These are phyloP conservation scores for Aspergillus quadrilineatus DNA, from an alignment of 2,329 filamentous ascomycete genomes.

Conservation along the genomic window DNA sequence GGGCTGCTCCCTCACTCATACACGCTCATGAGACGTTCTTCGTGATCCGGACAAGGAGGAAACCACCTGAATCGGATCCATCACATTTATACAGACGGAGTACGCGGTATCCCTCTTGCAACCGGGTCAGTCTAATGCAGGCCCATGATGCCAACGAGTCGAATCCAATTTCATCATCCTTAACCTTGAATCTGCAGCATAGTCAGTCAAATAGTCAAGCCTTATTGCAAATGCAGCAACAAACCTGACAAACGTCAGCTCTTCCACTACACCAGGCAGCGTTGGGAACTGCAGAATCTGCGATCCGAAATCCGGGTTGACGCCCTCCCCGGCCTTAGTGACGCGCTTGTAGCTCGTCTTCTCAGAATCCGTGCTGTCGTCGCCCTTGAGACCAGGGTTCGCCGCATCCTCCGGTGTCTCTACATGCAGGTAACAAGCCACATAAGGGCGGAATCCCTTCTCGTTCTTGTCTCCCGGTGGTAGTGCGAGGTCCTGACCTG, in stretches of 20 bases:
- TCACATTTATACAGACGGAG: conserved; percentile 71
- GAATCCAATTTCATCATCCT: conserved; percentile 77
- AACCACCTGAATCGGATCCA: conserved; percentile 65
- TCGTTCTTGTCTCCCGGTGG: conserved; percentile 55
- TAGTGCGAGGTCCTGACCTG: conserved; percentile 73
- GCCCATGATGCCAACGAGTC: conserved; percentile 85
- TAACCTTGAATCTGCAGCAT: conserved; percentile 68
- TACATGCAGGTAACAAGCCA: conserved; percentile 79
- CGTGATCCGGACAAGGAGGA: conserved; percentile 70
- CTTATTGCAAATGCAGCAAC: conserved; percentile 17
- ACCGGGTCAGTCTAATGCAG: conserved; percentile 78
- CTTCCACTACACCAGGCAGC: conserved; percentile 60
- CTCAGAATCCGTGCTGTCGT: conserved; percentile 45
- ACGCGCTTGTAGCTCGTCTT: conserved; percentile 57
- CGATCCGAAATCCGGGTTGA: conserved; percentile 65
- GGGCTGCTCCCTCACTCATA: too few species aligned
- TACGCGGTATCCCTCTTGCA: conserved; percentile 73
- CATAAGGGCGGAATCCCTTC: conserved; percentile 67
- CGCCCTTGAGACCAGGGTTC: conserved; percentile 43
- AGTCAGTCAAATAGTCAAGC: background rate
- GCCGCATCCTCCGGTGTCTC: conserved; percentile 60
- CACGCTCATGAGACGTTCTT: conserved; percentile 46
- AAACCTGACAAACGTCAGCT: conserved; percentile 71
- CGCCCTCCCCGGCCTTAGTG: conserved; percentile 56
- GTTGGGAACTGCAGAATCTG: conserved; percentile 60